Evolutionary conservation across 1,139 yeast species (phyloP), one percentile per base, ranked within the genome.

Genomic region (Saccharomyces hybrid): DNA sequence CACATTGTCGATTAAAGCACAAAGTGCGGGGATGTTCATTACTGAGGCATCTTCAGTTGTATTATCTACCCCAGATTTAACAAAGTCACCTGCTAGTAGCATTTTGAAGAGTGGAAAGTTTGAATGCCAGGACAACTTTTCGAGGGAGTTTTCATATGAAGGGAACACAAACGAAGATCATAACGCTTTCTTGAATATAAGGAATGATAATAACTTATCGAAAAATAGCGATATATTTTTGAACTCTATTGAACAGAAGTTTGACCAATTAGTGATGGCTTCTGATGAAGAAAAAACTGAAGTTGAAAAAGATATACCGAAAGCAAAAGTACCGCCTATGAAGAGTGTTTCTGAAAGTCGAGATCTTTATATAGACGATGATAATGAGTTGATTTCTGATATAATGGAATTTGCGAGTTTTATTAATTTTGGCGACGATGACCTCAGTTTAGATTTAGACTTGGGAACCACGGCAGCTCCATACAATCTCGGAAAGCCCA

Each of bases 331-430:
- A 64, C 59, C 7, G 61, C 68, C 4, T 59, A 63, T 3, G 68
- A 64, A 50, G 64, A 63, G 52, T 3, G 0, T 5, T 38, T 16
- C 25, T 1, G 44, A 38, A 11, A 5, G 26, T 20, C 25, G 4
- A 0, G 11, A 16, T 16, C 11, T 8, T 1, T 38, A 16, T 38
- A 3, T 13, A 16, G 65, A 59, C n/a, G 71, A 68, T 9, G 75
- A 67, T 28, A 65, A 64, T 2, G 74, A 72, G 49, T 58, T 69
- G 30, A 66, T 72, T 56, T 65, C 71, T 0, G 75, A 73, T 49
- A 69, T 74, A 26, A 75, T 78, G 72, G 90, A 84, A 61, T 81
- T 85, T 61, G 80, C 85, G 48, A 85, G 83, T 58, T 80, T 80
- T 64, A 81, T 86, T 51, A 83, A 84, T 65, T 81, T 84, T 62